Evolutionary conservation across 352 stramenopile genomes (phyloP), one percentile per base, ranked within the genome.

Genomic region (Pythium aristosporum): DNA sequence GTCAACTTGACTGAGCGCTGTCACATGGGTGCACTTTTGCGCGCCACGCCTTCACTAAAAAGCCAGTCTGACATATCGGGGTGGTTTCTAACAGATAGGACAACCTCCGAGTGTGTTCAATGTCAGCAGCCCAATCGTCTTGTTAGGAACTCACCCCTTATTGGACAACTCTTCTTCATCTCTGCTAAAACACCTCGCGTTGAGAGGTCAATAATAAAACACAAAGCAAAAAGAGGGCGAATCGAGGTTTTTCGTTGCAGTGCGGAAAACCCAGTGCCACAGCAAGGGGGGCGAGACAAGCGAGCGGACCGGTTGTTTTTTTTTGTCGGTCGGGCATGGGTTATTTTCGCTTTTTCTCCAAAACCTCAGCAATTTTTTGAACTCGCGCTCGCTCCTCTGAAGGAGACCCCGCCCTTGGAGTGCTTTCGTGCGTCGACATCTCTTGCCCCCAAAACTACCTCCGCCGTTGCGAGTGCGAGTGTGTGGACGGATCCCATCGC

Each of bases 341-440:
- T 72, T 72, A 68, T 74, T 74, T 67, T 63, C 37, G 56, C 46
- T 61, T 67, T 69, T 74, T 74, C 67, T 74, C 59, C 67, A 74
- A 74, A 74, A 74, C 67, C 67, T 74, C 67, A 68, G 48, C 60
- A 44, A 66, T 66, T 69, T 72, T 72, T 68, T 67, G 58, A 71
- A 72, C 65, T 63, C 59, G 28, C 59, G 37, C 32, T 57, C 41
- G n/a, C 56, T 61, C 39, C 37, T 47, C 46, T 52, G 39, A 60
- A 52, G 52, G 37, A 47, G 63, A 61, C 55, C 49, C 34, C 54
- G 55, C 53, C 54, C 44, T 62, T 65, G 66, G 51, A 57, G 47
- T 52, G 66, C 55, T 21, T 56, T 68, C 67, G 67, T 74, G 67
- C 67, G 67, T 74, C 67, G 67, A 74, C 67, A 69, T 67, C 67